Conservation (phyloP, 2,329 filamentous ascomycete genomes). For the Colletotrichum destructivum region DNA sequence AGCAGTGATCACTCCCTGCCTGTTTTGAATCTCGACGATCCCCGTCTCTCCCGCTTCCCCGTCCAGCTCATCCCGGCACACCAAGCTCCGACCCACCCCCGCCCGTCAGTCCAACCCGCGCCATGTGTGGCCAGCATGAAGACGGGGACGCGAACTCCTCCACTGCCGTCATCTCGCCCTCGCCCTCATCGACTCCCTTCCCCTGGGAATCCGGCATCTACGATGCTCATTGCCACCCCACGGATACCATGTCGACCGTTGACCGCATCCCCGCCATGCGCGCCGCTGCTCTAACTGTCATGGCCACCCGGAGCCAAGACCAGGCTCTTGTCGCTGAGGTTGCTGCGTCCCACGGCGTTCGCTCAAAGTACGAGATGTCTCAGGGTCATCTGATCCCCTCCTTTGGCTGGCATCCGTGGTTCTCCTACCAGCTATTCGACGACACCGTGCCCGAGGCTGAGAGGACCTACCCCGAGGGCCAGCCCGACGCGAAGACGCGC, state of each 20-base stretch:
- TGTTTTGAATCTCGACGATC: constrained; percentile 13
- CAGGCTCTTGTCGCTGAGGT: constrained; percentile 79
- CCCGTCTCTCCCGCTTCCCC: constrained; percentile 18
- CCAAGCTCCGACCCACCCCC: constrained; percentile 14
- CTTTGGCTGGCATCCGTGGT: constrained; percentile 94
- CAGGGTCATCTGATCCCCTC: constrained; percentile 68
- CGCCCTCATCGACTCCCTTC: constrained; percentile 55
- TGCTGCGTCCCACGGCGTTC: constrained; percentile 69
- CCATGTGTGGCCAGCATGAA: constrained; percentile 38
- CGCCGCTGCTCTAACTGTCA: constrained; percentile 77
- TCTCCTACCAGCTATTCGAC: constrained; percentile 82
- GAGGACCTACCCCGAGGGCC: constrained; percentile 54
- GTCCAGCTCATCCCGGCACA: constrained; percentile 9
- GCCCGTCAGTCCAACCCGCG: constrained; percentile 6
- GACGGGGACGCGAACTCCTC: constrained; percentile 10
- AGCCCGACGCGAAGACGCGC: constrained; percentile 57
- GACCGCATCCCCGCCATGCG: constrained; percentile 75
- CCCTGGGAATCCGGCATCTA: constrained; percentile 81
- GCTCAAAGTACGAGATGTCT: constrained; percentile 44
- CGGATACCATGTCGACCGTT: constrained; percentile 79
- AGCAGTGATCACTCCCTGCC: neutral
- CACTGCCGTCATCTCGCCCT: constrained; percentile 15
- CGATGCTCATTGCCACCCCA: constrained; percentile 89
- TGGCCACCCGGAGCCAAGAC: constrained; percentile 84
- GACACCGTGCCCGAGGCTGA: constrained; percentile 58